Evolutionary conservation across 768 basidiomycete species (phyloP).

Genomic region (Pholiota conissans): DNA sequence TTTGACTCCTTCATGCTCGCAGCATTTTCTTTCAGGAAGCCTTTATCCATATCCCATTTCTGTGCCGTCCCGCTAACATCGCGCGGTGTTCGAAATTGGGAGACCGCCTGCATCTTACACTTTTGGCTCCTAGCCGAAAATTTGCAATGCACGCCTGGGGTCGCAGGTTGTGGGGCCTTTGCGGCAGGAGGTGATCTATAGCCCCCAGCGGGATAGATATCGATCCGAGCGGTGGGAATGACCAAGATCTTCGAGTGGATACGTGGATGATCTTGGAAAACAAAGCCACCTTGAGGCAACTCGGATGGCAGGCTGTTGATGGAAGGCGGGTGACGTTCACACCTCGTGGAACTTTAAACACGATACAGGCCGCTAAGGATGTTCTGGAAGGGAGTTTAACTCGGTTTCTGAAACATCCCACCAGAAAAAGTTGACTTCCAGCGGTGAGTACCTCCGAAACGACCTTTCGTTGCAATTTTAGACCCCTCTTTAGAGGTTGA

Average conservation of each 20-base stretch:
- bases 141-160: neutral
- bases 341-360: conserved; percentile 4
- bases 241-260: neutral
- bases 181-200: too few relatives aligned
- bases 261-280: neutral
- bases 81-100: too few relatives aligned
- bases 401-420: conserved; percentile 5
- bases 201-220: neutral
- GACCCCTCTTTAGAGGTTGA: neutral
- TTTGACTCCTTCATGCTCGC: too few relatives aligned
- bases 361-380: neutral
- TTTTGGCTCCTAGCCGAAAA: neutral
- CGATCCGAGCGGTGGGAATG: neutral
- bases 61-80: too few relatives aligned
- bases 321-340: conserved; percentile 6
- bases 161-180: neutral
- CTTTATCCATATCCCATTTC: too few relatives aligned
- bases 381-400: conserved; percentile 8
- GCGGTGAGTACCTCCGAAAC: conserved; percentile 2
- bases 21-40: too few relatives aligned
- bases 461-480: neutral
- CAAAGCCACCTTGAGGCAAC: conserved; percentile 4
- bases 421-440: neutral
- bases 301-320: conserved; percentile 5
- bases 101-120: too few relatives aligned